These are phyloP conservation scores for Tillandsia fasciculata DNA, from an alignment of 176 grass and related monocot species.

Conservation along the genomic window DNA sequence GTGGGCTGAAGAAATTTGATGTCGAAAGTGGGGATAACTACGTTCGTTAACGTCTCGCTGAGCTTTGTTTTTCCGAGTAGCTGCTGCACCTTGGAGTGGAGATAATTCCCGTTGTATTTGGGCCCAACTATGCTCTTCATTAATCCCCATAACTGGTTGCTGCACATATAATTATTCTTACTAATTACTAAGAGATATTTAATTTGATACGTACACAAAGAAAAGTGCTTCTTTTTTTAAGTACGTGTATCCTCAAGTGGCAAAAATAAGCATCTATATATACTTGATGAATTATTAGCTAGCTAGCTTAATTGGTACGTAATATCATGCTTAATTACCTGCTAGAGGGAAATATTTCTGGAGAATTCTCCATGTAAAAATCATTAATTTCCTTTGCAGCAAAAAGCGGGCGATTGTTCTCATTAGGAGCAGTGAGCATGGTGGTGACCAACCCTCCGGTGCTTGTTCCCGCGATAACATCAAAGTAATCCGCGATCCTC, in stretches of 20 bases:
- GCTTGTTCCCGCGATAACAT: conserved; percentile 59
- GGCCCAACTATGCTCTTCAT: conserved; percentile 11
- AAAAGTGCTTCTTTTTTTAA: too few relatives aligned
- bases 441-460: conserved; percentile 50
- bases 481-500: conserved; percentile 63
- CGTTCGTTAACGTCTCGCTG: conserved; percentile 31
- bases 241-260: too few relatives aligned
- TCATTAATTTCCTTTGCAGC: conserved; percentile 36
- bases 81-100: conserved; percentile 30
- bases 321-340: too few relatives aligned
- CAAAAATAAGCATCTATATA: too few relatives aligned
- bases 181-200: too few relatives aligned
- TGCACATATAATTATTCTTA: too few relatives aligned
- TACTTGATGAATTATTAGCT: too few relatives aligned
- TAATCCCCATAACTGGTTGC: too few relatives aligned
- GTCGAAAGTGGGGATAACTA: conserved; percentile 64
- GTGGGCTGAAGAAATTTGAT: conserved; percentile 40
- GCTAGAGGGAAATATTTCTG: conserved; percentile 44
- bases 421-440: conserved; percentile 49
- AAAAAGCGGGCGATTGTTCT: conserved; percentile 34
- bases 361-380: conserved; percentile 46
- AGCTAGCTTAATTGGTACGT: too few relatives aligned
- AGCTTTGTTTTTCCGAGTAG: conserved; percentile 36
- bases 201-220: too few relatives aligned
- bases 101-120: conserved; percentile 55